These are phyloP conservation scores for Poa pratensis DNA, from an alignment of 176 grass and related monocot genomes.

Conservation along the genomic window DNA sequence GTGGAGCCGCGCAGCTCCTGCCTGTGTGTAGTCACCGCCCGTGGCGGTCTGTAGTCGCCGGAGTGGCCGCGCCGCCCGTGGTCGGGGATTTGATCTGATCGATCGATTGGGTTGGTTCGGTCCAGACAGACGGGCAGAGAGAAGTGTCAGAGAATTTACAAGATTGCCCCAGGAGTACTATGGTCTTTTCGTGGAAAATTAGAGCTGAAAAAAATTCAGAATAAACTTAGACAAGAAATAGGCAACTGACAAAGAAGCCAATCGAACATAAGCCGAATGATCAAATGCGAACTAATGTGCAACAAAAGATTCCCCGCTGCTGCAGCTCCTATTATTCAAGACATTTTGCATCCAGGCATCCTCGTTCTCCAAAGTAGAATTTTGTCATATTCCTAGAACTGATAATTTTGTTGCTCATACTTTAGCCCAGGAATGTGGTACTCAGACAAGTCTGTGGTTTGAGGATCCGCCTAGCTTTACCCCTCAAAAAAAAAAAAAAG, in stretches of 20 bases:
- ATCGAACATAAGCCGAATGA: too few relatives aligned
- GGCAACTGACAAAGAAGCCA: too few relatives aligned
- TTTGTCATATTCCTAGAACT: not conserved
- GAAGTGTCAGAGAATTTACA: not conserved
- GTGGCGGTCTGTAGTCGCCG: not conserved
- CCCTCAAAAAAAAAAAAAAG: too few relatives aligned
- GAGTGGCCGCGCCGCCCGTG: not conserved
- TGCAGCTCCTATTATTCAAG: not conserved
- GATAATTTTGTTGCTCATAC: not conserved
- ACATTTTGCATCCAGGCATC: not conserved
- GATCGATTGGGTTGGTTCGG: not conserved
- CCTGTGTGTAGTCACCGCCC: not conserved
- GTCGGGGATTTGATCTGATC: slow-evolving; percentile 3
- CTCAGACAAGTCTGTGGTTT: not conserved
- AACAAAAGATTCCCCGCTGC: too few relatives aligned
- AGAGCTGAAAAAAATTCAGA: too few relatives aligned
- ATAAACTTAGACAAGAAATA: too few relatives aligned
- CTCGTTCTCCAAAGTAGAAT: not conserved
- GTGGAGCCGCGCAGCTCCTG: not conserved
- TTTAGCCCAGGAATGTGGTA: not conserved
- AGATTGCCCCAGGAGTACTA: not conserved
- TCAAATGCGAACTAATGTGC: too few relatives aligned
- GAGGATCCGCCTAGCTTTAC: not conserved
- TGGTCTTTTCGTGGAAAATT: too few relatives aligned
- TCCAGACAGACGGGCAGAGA: not conserved